Percentiles rank a stretch among this genome's conserved stretches.
phyloP scores from a whole-genome alignment of 1,284 basidiomycete genomes.

The Coniferiporia sulphurascens region DNA sequence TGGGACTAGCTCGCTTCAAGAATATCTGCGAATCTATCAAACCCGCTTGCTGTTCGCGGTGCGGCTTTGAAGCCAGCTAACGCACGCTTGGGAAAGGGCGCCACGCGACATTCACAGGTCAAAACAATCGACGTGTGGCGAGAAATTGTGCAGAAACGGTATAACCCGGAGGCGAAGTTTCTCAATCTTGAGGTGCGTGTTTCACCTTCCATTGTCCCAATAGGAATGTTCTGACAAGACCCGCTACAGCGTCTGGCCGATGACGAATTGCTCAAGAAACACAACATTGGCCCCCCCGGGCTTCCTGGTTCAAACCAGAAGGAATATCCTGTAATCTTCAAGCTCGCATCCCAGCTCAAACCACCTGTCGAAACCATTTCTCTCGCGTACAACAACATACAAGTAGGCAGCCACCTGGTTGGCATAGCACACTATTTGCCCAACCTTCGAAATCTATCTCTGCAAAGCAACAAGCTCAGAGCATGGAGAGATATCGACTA shows the following conservation, averaged over 20 bases:
- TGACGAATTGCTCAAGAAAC: slow-evolving; percentile 66
- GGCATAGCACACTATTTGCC: slow-evolving; percentile 65
- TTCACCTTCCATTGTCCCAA: slow-evolving; percentile 3
- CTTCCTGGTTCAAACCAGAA: slow-evolving; percentile 49
- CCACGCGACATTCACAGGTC: slow-evolving; percentile 18
- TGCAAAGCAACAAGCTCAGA: slow-evolving; percentile 70
- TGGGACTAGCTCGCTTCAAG: slow-evolving; percentile 32
- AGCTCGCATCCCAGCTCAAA: slow-evolving; percentile 72
- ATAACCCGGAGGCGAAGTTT: slow-evolving; percentile 61
- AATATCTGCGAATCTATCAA: slow-evolving; percentile 33
- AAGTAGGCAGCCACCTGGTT: slow-evolving; percentile 43
- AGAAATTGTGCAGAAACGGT: slow-evolving; percentile 65
- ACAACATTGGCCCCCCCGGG: slow-evolving; percentile 66
- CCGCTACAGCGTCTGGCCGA: slow-evolving; percentile 49
- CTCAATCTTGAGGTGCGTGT: slow-evolving; percentile 74
- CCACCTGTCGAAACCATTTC: slow-evolving; percentile 81
- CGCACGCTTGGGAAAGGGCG: slow-evolving; percentile 47
- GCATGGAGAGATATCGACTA: slow-evolving; percentile 63
- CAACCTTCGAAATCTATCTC: slow-evolving; percentile 72
- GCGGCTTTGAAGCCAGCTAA: slow-evolving; percentile 42
- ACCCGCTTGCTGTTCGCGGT: slow-evolving; percentile 51
- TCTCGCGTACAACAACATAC: slow-evolving; percentile 55
- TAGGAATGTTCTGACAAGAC: slow-evolving; percentile 4
- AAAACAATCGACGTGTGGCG: slow-evolving; percentile 61
- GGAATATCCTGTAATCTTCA: slow-evolving; percentile 80